A percentile compares a stretch with the other conserved stretches of the same genome.
These are phyloP conservation scores for Sporothrix euskadiensis DNA, from an alignment of 2,329 filamentous ascomycete species.

Conservation along the genomic window DNA sequence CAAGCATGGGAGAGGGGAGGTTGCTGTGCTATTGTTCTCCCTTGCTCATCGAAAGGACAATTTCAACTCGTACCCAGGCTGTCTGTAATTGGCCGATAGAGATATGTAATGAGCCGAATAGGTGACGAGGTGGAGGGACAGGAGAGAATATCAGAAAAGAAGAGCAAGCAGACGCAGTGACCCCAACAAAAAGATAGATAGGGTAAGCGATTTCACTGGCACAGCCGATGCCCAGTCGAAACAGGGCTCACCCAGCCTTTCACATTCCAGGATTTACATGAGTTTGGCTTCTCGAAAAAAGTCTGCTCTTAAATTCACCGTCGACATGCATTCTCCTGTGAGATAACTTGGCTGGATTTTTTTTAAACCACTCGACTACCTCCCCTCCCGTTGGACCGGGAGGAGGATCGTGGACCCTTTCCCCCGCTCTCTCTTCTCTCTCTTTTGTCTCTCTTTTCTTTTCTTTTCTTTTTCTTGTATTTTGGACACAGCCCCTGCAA, in stretches of 20 bases:
- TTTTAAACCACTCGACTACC: background rate
- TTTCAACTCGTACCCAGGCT: background rate
- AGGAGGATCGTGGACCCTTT: background rate
- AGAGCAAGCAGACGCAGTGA: background rate
- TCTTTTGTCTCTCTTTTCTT: too few species aligned
- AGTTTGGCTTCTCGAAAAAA: conserved; percentile 3
- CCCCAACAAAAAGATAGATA: background rate
- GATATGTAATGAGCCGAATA: background rate
- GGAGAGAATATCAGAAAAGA: background rate
- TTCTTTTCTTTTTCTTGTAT: background rate
- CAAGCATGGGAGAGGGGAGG: background rate
- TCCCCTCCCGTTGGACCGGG: background rate
- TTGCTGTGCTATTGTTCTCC: background rate
- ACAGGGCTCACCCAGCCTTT: background rate
- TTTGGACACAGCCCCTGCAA: background rate
- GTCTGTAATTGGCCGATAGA: background rate
- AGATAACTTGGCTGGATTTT: background rate
- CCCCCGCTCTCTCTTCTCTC: too few species aligned
- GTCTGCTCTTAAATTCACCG: background rate
- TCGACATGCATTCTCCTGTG: background rate
- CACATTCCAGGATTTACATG: background rate
- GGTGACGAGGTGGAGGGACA: background rate
- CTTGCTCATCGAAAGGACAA: background rate
- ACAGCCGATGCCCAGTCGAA: background rate
- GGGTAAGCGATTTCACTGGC: conserved; percentile 2